Evolutionary conservation across 2,329 filamentous ascomycete species (phyloP).

Genomic region (Endoconidiophora laricicola): DNA sequence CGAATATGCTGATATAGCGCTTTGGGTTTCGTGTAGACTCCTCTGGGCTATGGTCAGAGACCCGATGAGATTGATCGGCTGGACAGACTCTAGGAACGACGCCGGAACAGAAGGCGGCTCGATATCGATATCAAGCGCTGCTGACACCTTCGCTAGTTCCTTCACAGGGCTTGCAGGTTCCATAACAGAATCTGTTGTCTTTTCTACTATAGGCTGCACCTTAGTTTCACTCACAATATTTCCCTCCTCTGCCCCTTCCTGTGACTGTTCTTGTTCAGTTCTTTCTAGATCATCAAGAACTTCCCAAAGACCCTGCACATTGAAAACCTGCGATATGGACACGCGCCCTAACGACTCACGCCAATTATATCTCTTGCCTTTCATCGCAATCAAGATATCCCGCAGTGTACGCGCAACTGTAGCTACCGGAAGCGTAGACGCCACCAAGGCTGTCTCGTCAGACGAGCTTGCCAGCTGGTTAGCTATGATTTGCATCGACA

Average conservation of each 20-base stretch:
- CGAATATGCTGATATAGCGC: no score
- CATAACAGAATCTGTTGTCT: no score
- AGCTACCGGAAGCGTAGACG: slow-evolving; percentile 31
- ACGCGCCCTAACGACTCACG: slow-evolving; percentile 30
- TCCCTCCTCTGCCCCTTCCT: not conserved
- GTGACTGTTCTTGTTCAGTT: no score
- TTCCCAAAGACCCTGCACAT: slow-evolving; percentile 40
- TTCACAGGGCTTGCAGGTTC: no score
- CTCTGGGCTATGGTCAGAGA: no score
- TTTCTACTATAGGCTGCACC: no score
- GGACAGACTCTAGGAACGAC: not conserved
- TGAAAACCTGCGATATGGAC: slow-evolving; percentile 39
- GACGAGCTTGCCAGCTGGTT: not conserved
- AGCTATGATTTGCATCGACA: slow-evolving; percentile 33
- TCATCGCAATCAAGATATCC: slow-evolving; percentile 15
- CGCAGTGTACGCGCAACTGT: slow-evolving; percentile 26
- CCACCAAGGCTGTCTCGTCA: slow-evolving; percentile 23
- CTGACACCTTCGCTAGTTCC: no score
- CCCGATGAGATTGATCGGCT: not conserved
- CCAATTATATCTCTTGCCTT: slow-evolving; percentile 15
- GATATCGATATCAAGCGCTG: no score
- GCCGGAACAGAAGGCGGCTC: not conserved
- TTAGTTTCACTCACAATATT: no score
- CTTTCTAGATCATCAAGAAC: slow-evolving; percentile 29
- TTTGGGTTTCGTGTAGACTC: no score